A percentile compares a stretch with the other conserved stretches of the same genome.
These are phyloP conservation scores for Jimgerdemannia flammicorona DNA, from an alignment of 192 early-diverging fungal genomes.

Conservation along the genomic window DNA sequence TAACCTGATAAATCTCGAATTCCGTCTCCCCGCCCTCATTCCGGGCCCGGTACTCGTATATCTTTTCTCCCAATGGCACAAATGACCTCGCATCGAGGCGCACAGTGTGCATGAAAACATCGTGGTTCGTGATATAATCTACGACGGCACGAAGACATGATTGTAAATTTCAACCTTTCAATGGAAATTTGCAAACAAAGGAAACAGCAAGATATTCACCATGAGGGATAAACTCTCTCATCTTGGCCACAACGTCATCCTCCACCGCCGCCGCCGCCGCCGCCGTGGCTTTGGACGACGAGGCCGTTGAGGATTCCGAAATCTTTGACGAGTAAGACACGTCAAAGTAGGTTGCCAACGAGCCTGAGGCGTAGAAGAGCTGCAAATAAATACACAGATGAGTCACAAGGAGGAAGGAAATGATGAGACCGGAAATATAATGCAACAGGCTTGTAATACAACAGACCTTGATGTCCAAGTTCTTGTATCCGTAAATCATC, in stretches of 20 bases:
- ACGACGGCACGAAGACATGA: neutral
- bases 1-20: constrained; percentile 73
- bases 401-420: neutral
- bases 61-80: constrained; percentile 72
- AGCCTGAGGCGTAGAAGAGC: constrained; percentile 78
- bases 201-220: constrained; percentile 24
- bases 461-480: constrained; percentile 58
- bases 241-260: constrained; percentile 58
- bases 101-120: constrained; percentile 63
- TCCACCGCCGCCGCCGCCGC: constrained; percentile 31
- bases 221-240: constrained; percentile 56
- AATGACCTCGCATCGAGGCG: constrained; percentile 59
- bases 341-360: constrained; percentile 69
- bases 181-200: neutral
- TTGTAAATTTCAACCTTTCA: neutral
- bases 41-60: constrained; percentile 63
- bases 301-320: constrained; percentile 31
- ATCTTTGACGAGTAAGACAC: constrained; percentile 62
- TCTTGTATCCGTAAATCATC: constrained; percentile 87
- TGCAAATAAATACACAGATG: constrained; percentile 16
- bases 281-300: constrained; percentile 1
- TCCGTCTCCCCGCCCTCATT: constrained; percentile 29
- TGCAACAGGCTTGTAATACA: neutral
- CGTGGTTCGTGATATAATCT: constrained; percentile 52
- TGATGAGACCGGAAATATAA: neutral